A percentile compares a stretch with the other conserved stretches of the same genome.
Conservation (phyloP, 306 rosid genomes). For the Prunus davidiana region DNA sequence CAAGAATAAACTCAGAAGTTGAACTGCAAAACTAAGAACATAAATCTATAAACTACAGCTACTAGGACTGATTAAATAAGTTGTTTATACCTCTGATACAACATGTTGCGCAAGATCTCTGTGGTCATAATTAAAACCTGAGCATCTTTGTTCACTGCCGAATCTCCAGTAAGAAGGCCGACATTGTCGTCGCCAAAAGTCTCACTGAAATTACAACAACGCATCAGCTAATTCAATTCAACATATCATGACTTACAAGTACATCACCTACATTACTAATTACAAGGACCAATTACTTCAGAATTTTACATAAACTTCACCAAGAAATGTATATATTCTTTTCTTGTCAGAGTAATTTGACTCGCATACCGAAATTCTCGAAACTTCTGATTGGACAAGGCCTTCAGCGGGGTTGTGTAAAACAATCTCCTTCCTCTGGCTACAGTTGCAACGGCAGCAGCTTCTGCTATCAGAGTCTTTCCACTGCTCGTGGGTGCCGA, state of each 20-base stretch:
- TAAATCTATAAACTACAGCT: background rate
- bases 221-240: constrained; percentile 6
- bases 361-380: constrained; percentile 78
- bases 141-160: constrained; percentile 86
- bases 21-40: background rate
- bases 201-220: constrained; percentile 51
- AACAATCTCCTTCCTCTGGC: constrained; percentile 72
- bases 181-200: constrained; percentile 81
- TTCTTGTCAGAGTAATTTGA: background rate
- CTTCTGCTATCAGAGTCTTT: constrained; percentile 92
- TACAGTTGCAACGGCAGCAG: constrained; percentile 83
- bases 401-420: constrained; percentile 97
- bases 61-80: background rate
- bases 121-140: constrained; percentile 93
- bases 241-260: background rate
- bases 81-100: constrained; percentile 72
- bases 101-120: constrained; percentile 95
- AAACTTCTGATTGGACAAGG: constrained; percentile 95
- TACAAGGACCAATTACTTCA: constrained; percentile 3
- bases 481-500: constrained; percentile 99
- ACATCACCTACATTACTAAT: constrained; percentile 1
- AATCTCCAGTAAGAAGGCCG: constrained; percentile 95
- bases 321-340: background rate
- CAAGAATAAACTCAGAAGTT: background rate
- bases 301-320: background rate